A percentile compares a stretch with the other conserved stretches of the same genome.
Conservation (phyloP, 2,329 filamentous ascomycete species). For the Penicillium fuscoglaucum region DNA sequence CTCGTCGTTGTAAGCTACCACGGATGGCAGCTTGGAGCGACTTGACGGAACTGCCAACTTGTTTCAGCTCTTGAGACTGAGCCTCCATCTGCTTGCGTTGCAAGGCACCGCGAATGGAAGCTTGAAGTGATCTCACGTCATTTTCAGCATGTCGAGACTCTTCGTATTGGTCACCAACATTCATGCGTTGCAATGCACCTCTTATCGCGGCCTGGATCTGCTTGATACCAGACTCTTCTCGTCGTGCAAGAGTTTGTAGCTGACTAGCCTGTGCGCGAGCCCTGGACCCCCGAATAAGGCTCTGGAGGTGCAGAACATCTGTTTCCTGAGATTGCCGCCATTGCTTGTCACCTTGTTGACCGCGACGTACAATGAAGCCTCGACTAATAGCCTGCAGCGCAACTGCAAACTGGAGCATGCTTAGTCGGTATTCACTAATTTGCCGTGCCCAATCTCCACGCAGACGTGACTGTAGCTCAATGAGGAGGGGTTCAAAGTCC, state of each 20-base stretch:
- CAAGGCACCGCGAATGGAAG: conserved; percentile 66
- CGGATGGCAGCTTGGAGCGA: conserved; percentile 64
- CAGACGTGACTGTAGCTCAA: conserved; percentile 82
- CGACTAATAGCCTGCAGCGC: conserved; percentile 76
- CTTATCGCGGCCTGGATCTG: conserved; percentile 58
- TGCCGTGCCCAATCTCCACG: conserved; percentile 86
- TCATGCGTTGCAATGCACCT: conserved; percentile 47
- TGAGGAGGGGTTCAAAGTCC: conserved; percentile 75
- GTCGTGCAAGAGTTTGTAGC: conserved; percentile 41
- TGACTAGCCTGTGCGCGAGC: conserved; percentile 46
- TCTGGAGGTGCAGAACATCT: conserved; percentile 78
- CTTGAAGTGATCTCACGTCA: conserved; percentile 62
- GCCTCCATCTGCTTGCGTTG: conserved; percentile 50
- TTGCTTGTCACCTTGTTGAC: conserved; percentile 61
- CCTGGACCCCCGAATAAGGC: conserved; percentile 64
- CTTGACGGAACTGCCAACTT: conserved; percentile 51
- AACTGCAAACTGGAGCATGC: conserved; percentile 79
- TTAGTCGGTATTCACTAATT: conserved; percentile 75
- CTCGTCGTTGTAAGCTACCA: conserved; percentile 63
- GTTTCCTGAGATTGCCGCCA: conserved; percentile 73
- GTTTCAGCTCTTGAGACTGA: conserved; percentile 37
- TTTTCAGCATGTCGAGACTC: conserved; percentile 49
- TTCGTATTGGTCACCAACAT: conserved; percentile 41
- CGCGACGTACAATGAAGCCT: conserved; percentile 70
- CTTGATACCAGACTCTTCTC: conserved; percentile 47